phyloP scores from a whole-genome alignment of 2,329 filamentous ascomycete species.

The Colletotrichum lini region DNA sequence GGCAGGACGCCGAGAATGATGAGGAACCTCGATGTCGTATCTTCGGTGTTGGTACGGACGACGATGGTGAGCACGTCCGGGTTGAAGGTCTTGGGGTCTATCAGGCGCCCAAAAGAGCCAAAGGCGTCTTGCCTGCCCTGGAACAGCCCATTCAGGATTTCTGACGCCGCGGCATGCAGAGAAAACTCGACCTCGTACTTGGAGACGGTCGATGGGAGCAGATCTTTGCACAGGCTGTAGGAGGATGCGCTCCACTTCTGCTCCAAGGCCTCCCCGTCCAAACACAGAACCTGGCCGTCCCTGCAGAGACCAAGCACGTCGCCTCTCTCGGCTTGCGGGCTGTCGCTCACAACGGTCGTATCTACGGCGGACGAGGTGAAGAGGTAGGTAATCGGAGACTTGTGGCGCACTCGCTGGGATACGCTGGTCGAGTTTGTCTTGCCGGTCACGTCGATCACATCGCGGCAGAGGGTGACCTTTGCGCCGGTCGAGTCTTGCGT shows the following conservation, averaged over 20 bases:
- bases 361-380: conserved; percentile 51
- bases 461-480: conserved; percentile 73
- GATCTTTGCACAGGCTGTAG: conserved; percentile 59
- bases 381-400: conserved; percentile 60
- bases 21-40: conserved; percentile 48
- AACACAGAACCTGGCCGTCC: conserved; percentile 72
- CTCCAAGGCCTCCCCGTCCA: conserved; percentile 69
- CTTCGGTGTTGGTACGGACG: conserved; percentile 51
- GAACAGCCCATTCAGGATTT: conserved; percentile 69
- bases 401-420: conserved; percentile 52
- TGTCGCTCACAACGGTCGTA: conserved; percentile 16
- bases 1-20: conserved; percentile 51
- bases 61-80: conserved; percentile 70
- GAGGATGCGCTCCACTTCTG: conserved; percentile 63
- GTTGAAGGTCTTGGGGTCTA: conserved; percentile 59
- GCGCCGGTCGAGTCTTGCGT: conserved; percentile 63
- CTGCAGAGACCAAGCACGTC: conserved; percentile 70
- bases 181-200: conserved; percentile 65
- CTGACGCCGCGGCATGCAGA: conserved; percentile 60
- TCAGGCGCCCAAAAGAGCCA: conserved; percentile 64
- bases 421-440: conserved; percentile 67
- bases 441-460: conserved; percentile 65
- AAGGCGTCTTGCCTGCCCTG: conserved; percentile 68
- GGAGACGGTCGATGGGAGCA: conserved; percentile 51
- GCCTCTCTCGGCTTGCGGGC: conserved; percentile 41